Evolutionary conservation across 768 basidiomycete genomes (phyloP).

Genomic region (Mrakia frigida): DNA sequence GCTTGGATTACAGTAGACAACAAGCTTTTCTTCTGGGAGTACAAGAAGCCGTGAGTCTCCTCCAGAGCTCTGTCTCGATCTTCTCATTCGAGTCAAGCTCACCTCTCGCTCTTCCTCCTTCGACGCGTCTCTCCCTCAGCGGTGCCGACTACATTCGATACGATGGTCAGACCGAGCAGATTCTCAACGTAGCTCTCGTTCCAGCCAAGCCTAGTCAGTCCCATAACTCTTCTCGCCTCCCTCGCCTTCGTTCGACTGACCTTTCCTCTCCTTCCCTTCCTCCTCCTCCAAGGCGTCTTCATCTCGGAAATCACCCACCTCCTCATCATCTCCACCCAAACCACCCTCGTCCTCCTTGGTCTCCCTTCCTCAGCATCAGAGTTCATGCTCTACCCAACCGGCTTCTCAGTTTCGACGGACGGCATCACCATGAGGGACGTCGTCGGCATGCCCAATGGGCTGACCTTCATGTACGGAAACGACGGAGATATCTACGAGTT

Average conservation of each 20-base stretch:
- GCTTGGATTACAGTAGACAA: conserved; percentile 95
- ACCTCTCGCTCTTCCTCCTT: neutral
- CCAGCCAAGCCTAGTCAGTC: conserved; percentile 62
- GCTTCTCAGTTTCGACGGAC: conserved; percentile 70
- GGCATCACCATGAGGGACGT: conserved; percentile 77
- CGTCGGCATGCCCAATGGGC: conserved; percentile 68
- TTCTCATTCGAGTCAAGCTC: neutral
- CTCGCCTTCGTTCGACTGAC: neutral
- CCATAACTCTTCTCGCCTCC: neutral
- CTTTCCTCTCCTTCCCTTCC: neutral
- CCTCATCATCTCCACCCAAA: conserved; percentile 82
- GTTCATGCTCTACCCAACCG: conserved; percentile 83
- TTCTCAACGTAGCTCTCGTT: conserved; percentile 81
- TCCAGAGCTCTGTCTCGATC: too few species aligned
- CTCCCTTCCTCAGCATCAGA: conserved; percentile 58
- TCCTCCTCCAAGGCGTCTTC: conserved; percentile 59
- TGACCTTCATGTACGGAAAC: conserved; percentile 80
- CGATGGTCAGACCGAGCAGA: conserved; percentile 82
- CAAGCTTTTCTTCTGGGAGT: conserved; percentile 94
- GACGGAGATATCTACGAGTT: conserved; percentile 82
- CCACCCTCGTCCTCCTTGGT: conserved; percentile 77
- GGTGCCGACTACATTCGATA: conserved; percentile 91
- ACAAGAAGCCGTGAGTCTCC: conserved; percentile 72
- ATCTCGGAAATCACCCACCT: conserved; percentile 85
- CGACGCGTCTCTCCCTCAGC: conserved; percentile 11